phyloP scores from a whole-genome alignment of 2,329 filamentous ascomycete genomes.

The Byssochlamys sp. region DNA sequence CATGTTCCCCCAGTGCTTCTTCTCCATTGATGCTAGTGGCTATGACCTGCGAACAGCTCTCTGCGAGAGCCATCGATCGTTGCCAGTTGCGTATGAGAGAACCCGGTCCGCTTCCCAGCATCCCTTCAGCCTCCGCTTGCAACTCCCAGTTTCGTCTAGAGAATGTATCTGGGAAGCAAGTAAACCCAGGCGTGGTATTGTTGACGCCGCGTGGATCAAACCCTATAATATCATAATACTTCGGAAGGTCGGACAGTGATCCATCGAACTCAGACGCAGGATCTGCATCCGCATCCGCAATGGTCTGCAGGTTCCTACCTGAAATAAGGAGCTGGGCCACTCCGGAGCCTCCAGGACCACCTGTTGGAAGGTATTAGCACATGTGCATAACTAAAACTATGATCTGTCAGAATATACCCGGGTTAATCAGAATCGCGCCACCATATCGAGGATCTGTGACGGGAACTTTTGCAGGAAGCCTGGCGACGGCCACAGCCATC shows the following conservation, averaged over 20 bases:
- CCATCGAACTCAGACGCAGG: slow-evolving; percentile 5
- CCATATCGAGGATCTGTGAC: slow-evolving; percentile 36
- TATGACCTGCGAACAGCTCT: slow-evolving; percentile 20
- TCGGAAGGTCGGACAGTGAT: slow-evolving; percentile 1
- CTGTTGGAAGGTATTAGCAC: slow-evolving; percentile 9
- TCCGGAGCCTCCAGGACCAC: slow-evolving; percentile 39
- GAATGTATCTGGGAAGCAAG: slow-evolving; percentile 28
- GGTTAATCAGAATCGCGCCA: slow-evolving; percentile 41
- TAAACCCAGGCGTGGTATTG: slow-evolving; percentile 30
- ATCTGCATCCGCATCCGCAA: slow-evolving; percentile 25
- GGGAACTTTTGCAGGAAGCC: slow-evolving; percentile 35
- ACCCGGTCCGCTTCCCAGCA: slow-evolving; percentile 20
- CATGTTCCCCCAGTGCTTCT: slow-evolving; percentile 21
- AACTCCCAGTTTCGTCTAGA: slow-evolving; percentile 24
- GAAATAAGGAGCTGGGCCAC: slow-evolving; percentile 22
- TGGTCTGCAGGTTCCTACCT: slow-evolving; percentile 28
- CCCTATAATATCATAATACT: slow-evolving; percentile 35
- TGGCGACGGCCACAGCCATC: slow-evolving; percentile 38
- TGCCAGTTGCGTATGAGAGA: slow-evolving; percentile 26
- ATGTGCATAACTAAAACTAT: not conserved
- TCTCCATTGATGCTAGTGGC: slow-evolving; percentile 8
- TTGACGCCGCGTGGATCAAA: slow-evolving; percentile 39
- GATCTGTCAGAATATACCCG: slow-evolving; percentile 18
- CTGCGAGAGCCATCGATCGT: slow-evolving; percentile 21
- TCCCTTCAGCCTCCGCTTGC: slow-evolving; percentile 25